These are phyloP conservation scores for Aegle marmelos DNA, from an alignment of 345 rosid genomes.

Conservation along the genomic window DNA sequence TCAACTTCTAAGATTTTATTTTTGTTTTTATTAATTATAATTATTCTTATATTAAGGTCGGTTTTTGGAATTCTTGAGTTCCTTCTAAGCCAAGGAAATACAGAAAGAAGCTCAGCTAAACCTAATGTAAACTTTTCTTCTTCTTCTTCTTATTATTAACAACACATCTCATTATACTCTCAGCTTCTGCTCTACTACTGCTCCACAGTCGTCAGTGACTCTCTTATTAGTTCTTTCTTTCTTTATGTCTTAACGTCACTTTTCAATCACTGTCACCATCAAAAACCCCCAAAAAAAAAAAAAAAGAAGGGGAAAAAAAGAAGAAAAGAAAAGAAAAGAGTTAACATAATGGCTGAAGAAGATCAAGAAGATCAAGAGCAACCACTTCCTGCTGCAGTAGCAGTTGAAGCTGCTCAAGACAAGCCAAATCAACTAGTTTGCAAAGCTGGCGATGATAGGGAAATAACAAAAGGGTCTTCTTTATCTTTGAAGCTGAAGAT, in stretches of 20 bases:
- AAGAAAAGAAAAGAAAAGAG: not conserved
- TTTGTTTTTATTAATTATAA: not conserved
- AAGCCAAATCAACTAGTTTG: not conserved
- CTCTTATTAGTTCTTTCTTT: not conserved
- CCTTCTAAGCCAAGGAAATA: slow-evolving; percentile 2
- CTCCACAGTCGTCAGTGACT: not conserved
- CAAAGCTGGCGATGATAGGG: not conserved
- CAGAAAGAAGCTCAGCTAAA: not conserved
- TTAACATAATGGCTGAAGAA: not conserved
- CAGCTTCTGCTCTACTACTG: not conserved
- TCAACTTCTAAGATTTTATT: not conserved
- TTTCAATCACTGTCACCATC: not conserved
- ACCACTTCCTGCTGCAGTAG: not conserved
- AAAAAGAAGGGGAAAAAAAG: too few relatives aligned
- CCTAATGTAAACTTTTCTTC: not conserved
- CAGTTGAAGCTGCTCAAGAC: not conserved
- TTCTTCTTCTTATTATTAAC: not conserved
- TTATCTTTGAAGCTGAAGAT: not conserved
- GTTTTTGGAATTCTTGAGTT: not conserved
- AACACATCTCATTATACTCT: too few relatives aligned
- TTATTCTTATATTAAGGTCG: not conserved
- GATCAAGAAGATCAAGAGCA: not conserved
- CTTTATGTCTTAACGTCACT: not conserved
- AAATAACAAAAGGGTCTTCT: not conserved
- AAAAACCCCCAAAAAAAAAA: not conserved